Evolutionary conservation across 306 rosid genomes (phyloP), one percentile per base, ranked within the genome.

Genomic region (Arachis stenosperma): DNA sequence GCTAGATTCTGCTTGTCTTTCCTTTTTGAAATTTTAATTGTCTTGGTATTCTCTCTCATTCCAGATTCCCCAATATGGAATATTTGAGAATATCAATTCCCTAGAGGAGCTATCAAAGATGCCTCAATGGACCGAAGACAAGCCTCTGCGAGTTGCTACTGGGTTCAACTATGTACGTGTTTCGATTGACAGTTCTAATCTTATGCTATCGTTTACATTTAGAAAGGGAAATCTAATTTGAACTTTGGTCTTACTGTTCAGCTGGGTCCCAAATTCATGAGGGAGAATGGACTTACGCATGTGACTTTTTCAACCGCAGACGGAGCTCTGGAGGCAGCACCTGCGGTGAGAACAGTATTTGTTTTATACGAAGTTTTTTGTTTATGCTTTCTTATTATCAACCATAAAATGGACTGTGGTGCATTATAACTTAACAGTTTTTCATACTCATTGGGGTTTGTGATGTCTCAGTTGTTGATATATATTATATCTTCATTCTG

Each of bases 301-400:
- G 95, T 91, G 67, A 70, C 63, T 7, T 94, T 94, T 84, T 94
- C 98, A 37, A 85, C 98, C 17, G 97, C 97, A 22, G 98, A 94
- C 54, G 99, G 99, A 65, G 99, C 97, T 65, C 79, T 94, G 61
- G 99, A 94, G 88, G 98, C 98, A 72, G 95, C 99, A 70, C 97
- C 99, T 52, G 96, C 96, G 87, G 97, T 91, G 81, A 84, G 92
- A 65, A 48, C 54, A 44, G 53, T 67, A 50, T 67, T 65, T 77
- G 43, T 44, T 65, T 56, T 67, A 36, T 60, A 61, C 57, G 8
- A 29, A 44, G 11, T 50, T 65, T 2, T 61, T 52, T 4, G 27
- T 52, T 52, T 52, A 7, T 52, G n/a, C 2, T 42, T 8, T 42
- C 9, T 42, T 42, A 33, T 4, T 33, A 33, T 33, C 37, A 33